Base-by-base conservation (phyloP, 116 monocot genomes). In the Dioscorea cayenensis region DNA sequence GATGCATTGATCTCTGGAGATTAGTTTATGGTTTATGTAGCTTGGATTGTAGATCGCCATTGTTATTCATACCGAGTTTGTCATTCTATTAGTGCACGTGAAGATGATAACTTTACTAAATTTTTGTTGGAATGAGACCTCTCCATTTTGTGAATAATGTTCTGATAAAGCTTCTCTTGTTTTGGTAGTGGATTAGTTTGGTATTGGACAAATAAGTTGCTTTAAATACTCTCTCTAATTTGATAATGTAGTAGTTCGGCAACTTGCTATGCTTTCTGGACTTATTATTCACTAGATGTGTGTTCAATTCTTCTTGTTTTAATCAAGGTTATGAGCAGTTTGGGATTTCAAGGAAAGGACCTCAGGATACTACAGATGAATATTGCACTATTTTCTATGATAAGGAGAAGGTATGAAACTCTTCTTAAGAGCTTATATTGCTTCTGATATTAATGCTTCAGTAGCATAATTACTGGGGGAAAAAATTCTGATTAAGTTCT, bases 321-420 rank as follows among this genome's bases (percentile, higher is more conserved):
- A 23, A 27, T 71, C 28, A 66, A 95, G 95, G 87, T 64, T 95
- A 95, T 64, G 86, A 73, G 23, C 96, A 97, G 67, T 90, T 92
- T 68, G 96, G 92, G 13, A 84, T 97, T 59, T 97, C 96, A 69
- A 82, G 92, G 66, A 90, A 82, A 72, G 92, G 96, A 43, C 81
- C 88, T 28, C 78, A 92, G 69, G 92, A 92, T 51, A 76, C 71
- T 62, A 77, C 86, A 2, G 96, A 96, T 87, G 96, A 96, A 77
- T 79, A 92, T 49, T 96, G 96, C 78, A 88, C 85, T 51, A 90
- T 96, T 50, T 86, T 96, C 73, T 96, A 86, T 71, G 88, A 96
- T 50, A 92, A 85, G 69, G 92, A 92, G 17, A 92, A 90, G 90
- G 96, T 92, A 77, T 27, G 21, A 61, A 21, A 21, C 66, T 16